Base-by-base conservation (phyloP, 345 rosid genomes). In the Populus deltoides region DNA sequence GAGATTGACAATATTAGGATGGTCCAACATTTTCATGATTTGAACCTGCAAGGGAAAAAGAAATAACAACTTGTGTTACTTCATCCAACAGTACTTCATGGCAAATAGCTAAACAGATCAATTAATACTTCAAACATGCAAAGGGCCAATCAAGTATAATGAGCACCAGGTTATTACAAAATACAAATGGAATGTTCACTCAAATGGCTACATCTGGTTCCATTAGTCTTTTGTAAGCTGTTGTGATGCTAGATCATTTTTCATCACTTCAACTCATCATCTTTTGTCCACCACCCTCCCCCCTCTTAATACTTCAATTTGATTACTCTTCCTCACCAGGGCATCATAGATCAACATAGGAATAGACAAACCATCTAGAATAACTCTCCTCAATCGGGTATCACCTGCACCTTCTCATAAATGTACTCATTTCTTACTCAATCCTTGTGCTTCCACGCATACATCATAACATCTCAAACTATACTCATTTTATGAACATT, bases 1-100 rank as follows among this genome's bases (percentile, higher is more conserved):
- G 77, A 97, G 95, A 89, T 97, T 97, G 72, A 97, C 98, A 49
- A 94, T 97, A 83, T 94, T 94, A 80, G 99, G 99, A 84, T 97
- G 98, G 66, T 97, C 87, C 89, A 97, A 73, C 82, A 90, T 88
- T 85, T 92, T 97, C 99, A 97, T 97, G 75, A 97, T 97, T 72
- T 87, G 81, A 84, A 97, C 97, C 98, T 94, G 85, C 82, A 75
- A 78, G 8, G 33, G 71, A 49, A 72, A 38, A 7, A 7, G 11
- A 49, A 72, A 33, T 33, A 41, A 24, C 31, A 4, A 43, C 31
- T n/a, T 27, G 11, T 49, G 25, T 75, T 1, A 68, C 25, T 41
- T 68, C 29, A 68, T 59, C 39, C 36, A 4, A 22, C 45, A 29
- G 29, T 49, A 27, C 13, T 61, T 31, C 12, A 69, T 20, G 70